phyloP scores from a whole-genome alignment of 257 asterid species.

The Nicotiana tomentosiformis region DNA sequence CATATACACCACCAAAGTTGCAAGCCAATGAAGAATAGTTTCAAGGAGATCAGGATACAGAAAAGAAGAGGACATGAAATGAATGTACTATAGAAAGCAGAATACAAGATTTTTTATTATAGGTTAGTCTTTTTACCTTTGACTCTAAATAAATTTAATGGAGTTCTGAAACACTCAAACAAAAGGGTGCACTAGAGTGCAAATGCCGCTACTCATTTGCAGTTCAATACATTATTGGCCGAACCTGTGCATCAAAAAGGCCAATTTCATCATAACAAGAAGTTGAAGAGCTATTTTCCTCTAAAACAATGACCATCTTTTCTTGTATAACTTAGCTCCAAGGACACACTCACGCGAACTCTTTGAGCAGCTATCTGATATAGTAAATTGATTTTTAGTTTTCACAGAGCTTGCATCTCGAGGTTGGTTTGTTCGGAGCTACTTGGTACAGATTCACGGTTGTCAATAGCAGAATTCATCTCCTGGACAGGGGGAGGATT shows the following conservation, averaged over 20 bases:
- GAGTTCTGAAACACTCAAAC: neutral
- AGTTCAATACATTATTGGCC: neutral
- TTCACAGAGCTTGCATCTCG: constrained; percentile 5
- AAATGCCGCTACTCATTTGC: neutral
- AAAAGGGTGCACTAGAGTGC: neutral
- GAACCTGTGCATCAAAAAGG: neutral
- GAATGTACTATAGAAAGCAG: neutral
- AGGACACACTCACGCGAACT: neutral
- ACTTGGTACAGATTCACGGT: neutral
- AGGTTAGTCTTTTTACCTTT: neutral
- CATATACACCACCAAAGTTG: neutral
- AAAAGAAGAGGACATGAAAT: neutral
- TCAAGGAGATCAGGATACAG: neutral
- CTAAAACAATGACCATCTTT: neutral
- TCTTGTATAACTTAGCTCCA: neutral
- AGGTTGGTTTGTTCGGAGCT: constrained; percentile 4
- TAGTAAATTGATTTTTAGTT: neutral
- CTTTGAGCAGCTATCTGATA: neutral
- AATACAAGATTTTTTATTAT: no score
- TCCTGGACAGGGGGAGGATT: constrained; percentile 20
- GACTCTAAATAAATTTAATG: no score
- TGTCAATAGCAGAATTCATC: constrained; percentile 12
- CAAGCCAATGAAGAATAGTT: no score
- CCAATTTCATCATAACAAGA: neutral
- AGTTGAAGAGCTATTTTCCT: neutral